Evolutionary conservation across 2,329 filamentous ascomycete species (phyloP).

Genomic region (Cordyceps pruinosa): DNA sequence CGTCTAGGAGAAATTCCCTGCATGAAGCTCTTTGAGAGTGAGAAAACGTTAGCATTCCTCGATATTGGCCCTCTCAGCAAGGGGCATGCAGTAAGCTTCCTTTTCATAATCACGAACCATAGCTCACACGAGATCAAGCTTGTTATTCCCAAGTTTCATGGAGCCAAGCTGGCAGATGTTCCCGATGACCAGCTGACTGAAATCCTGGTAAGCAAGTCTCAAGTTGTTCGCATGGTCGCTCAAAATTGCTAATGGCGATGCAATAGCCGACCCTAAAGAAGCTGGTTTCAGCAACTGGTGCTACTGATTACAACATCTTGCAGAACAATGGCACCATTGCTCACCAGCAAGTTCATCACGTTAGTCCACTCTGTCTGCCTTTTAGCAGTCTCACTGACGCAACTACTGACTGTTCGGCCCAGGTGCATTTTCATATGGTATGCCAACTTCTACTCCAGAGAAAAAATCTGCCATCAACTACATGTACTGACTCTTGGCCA

Average conservation of each 20-base stretch:
- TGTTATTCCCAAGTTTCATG: constrained; percentile 92
- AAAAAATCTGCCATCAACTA: neutral
- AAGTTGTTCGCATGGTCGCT: no score
- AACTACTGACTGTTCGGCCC: neutral
- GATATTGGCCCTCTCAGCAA: constrained; percentile 86
- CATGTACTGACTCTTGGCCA: constrained; percentile 26
- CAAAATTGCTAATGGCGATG: neutral
- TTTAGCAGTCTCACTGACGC: constrained; percentile 3
- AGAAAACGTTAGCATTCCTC: constrained; percentile 90
- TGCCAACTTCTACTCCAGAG: constrained; percentile 17
- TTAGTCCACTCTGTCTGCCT: constrained; percentile 37
- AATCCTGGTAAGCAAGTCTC: constrained; percentile 55
- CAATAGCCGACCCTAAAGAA: constrained; percentile 60
- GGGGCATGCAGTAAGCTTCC: constrained; percentile 71
- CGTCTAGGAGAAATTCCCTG: constrained; percentile 81
- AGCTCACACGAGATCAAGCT: constrained; percentile 58
- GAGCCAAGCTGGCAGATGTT: constrained; percentile 84
- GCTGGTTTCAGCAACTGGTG: constrained; percentile 69
- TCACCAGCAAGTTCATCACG: constrained; percentile 89
- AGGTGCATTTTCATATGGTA: constrained; percentile 91
- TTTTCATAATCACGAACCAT: neutral
- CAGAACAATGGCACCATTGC: constrained; percentile 93
- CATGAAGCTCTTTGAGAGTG: constrained; percentile 92
- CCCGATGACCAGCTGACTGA: constrained; percentile 82
- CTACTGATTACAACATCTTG: constrained; percentile 81